Percentiles rank a stretch among this genome's conserved stretches.
Evolutionary conservation across 2,329 filamentous ascomycete genomes (phyloP).

Genomic region (Achaetomium macrosporum): DNA sequence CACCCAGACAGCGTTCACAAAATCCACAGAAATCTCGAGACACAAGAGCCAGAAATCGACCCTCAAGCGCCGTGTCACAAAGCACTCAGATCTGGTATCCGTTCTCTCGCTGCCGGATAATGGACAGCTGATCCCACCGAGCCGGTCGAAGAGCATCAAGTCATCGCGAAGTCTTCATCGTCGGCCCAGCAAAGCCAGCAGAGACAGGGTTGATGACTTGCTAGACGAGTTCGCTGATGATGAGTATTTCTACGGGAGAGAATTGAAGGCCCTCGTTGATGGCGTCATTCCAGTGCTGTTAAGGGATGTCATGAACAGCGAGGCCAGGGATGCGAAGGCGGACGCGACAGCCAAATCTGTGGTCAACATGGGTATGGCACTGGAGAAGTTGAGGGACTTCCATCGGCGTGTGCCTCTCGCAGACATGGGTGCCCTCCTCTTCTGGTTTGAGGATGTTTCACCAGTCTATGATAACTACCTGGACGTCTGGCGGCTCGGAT

Average conservation of each 20-base stretch:
- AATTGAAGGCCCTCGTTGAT: slow-evolving; percentile 87
- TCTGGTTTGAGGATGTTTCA: slow-evolving; percentile 74
- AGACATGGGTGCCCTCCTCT: slow-evolving; percentile 64
- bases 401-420: slow-evolving; percentile 75
- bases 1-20: slow-evolving; percentile 46
- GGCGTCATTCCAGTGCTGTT: slow-evolving; percentile 91
- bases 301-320: slow-evolving; percentile 71
- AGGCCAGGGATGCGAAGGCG: slow-evolving; percentile 45
- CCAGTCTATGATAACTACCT: slow-evolving; percentile 82
- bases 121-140: slow-evolving; percentile 40
- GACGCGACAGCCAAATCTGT: slow-evolving; percentile 75
- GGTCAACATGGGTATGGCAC: slow-evolving; percentile 83
- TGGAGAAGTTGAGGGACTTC: slow-evolving; percentile 75
- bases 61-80: slow-evolving; percentile 73
- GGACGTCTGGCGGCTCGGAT: slow-evolving; percentile 83
- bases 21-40: slow-evolving; percentile 40
- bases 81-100: slow-evolving; percentile 89
- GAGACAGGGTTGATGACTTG: slow-evolving; percentile 67
- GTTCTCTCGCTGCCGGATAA: slow-evolving; percentile 71
- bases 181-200: slow-evolving; percentile 59
- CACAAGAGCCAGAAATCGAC: slow-evolving; percentile 45
- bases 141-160: slow-evolving; percentile 61
- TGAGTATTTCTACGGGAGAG: slow-evolving; percentile 80
- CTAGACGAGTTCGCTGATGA: slow-evolving; percentile 76
- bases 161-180: slow-evolving; percentile 75